Base-by-base conservation (phyloP, 768 basidiomycete species). In the Ramaria sp. region DNA sequence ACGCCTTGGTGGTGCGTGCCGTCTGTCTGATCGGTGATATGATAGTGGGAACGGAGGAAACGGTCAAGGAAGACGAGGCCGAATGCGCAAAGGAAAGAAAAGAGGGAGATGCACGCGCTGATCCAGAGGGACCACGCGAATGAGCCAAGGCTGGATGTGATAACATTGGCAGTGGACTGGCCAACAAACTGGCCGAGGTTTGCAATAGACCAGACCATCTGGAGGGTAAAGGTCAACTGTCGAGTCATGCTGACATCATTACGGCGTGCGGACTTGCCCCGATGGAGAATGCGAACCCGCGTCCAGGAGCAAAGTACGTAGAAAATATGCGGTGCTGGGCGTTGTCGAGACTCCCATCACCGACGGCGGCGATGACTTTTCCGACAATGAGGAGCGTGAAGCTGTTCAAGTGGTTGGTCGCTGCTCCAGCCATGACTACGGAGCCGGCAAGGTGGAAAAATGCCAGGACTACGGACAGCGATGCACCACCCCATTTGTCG, bases 121-220 rank as follows among this genome's bases (percentile, higher is more conserved):
- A 73, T 72, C 73, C 73, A 75, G 31, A 75, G 65, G 10, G 73
- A 67, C 72, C 72, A 74, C 4, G 73, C 65, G 59, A 70, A 74
- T 11, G 71, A 70, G 11, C 70, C 70, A 20, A 72, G 65, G 54
- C 71, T 71, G 12, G 49, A 54, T 7, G 73, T 63, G 60, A 75
- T 74, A 27, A 74, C 61, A 59, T 75, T 75, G 17, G 73, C 73
- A 1, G 73, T 73, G 20, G 69, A 69, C 53, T 73, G 71, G 9
- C 73, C 73, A 4, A 69, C 65, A 60, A 71, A 74, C 58, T 72
- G 72, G 13, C 70, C 73, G 30, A 75, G 62, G 34, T 57, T 22
- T 50, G 53, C 46, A 15, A 56, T 30, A 1, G 51, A 70, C 71
- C 72, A 73, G 54, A 72, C 72, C 61, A 43, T n/a, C n/a, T n/a